Evolutionary conservation across 2,329 filamentous ascomycete species (phyloP).

Genomic region (Celoporthe dispersa): DNA sequence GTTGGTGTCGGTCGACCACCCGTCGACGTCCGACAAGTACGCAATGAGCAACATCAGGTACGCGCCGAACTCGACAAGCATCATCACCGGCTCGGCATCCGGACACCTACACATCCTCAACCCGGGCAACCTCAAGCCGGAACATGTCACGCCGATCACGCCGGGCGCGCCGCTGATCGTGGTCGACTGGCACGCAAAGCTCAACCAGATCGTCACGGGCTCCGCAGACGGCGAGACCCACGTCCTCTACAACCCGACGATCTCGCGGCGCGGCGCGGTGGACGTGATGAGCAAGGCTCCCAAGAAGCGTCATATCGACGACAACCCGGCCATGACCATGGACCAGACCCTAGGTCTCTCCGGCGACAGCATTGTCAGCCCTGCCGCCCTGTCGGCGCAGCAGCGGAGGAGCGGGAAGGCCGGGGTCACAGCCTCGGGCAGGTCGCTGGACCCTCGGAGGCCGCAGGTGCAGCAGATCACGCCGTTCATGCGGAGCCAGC

Average conservation of each 20-base stretch:
- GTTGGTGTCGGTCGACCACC: constrained; percentile 76
- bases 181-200: constrained; percentile 88
- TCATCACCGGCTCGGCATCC: constrained; percentile 85
- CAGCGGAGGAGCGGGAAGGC: constrained; percentile 69
- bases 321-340: constrained; percentile 85
- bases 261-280: constrained; percentile 79
- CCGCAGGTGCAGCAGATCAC: constrained; percentile 86
- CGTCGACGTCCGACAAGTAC: constrained; percentile 82
- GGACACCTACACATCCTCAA: constrained; percentile 93
- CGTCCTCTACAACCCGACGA: constrained; percentile 86
- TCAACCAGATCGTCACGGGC: constrained; percentile 95
- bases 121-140: constrained; percentile 83
- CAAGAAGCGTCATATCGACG: constrained; percentile 93
- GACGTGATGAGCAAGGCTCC: constrained; percentile 91
- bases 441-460: constrained; percentile 75
- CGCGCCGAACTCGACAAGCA: constrained; percentile 79
- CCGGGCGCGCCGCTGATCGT: constrained; percentile 80
- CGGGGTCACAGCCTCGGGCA: constrained; percentile 78
- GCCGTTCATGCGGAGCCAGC: constrained; percentile 87
- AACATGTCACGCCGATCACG: constrained; percentile 87
- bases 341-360: constrained; percentile 82
- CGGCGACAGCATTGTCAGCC: constrained; percentile 78
- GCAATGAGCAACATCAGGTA: constrained; percentile 88
- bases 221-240: constrained; percentile 90
- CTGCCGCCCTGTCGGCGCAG: constrained; percentile 60